These are phyloP conservation scores for Fusarium odoratissimum DNA, from an alignment of 2,329 filamentous ascomycete genomes.

Conservation along the genomic window DNA sequence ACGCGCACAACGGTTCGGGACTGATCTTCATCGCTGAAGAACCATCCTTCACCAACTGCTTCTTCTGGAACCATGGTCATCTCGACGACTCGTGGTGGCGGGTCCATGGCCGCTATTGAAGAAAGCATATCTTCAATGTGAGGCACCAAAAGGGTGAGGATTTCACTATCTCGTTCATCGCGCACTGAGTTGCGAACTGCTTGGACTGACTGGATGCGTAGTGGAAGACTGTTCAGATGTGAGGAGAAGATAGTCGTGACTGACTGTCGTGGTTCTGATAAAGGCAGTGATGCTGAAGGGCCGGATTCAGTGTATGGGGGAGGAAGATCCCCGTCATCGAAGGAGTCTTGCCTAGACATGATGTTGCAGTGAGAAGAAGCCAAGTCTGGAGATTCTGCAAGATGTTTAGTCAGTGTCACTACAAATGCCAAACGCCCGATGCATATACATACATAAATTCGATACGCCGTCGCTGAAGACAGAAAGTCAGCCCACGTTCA, in stretches of 20 bases:
- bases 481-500: slow-evolving; percentile 20
- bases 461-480: neutral
- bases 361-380: neutral
- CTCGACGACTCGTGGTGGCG: slow-evolving; percentile 52
- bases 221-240: slow-evolving; percentile 53
- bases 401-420: neutral
- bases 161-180: slow-evolving; percentile 52
- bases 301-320: slow-evolving; percentile 42
- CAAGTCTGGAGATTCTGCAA: neutral
- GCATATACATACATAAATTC: neutral
- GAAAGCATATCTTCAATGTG: slow-evolving; percentile 56
- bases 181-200: slow-evolving; percentile 49
- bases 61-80: slow-evolving; percentile 59
- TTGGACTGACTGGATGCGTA: slow-evolving; percentile 52
- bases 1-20: slow-evolving; percentile 50
- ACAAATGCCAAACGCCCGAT: slow-evolving; percentile 19
- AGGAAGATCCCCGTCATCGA: slow-evolving; percentile 37
- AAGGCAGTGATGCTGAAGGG: slow-evolving; percentile 8
- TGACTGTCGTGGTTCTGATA: slow-evolving; percentile 6
- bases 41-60: slow-evolving; percentile 54
- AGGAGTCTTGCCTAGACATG: slow-evolving; percentile 34
- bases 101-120: slow-evolving; percentile 50
- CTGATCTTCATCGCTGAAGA: slow-evolving; percentile 50
- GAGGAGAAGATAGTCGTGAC: slow-evolving; percentile 48
- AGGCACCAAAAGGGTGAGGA: slow-evolving; percentile 55